These are phyloP conservation scores for Aschersonia sp. DNA, from an alignment of 2,329 filamentous ascomycete genomes.

Conservation along the genomic window DNA sequence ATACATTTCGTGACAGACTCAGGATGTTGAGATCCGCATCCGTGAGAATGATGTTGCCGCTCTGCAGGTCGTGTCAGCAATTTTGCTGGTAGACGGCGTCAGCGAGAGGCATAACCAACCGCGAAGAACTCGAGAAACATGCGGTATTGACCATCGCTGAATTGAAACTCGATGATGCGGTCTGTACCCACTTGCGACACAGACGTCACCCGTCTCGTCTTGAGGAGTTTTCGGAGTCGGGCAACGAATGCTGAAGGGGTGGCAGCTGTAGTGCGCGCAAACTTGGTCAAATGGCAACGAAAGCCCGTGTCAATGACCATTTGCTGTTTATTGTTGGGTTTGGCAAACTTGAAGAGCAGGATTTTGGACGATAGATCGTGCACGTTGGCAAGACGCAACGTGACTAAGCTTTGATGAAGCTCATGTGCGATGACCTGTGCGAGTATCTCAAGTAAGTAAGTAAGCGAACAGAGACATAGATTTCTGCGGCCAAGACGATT, in stretches of 20 bases:
- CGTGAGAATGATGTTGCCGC: constrained; percentile 87
- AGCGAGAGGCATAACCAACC: constrained; percentile 11
- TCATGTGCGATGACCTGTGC: constrained; percentile 82
- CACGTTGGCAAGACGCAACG: constrained; percentile 77
- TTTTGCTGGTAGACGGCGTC: neutral
- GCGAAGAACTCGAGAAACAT: constrained; percentile 95
- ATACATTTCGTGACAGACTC: constrained; percentile 64
- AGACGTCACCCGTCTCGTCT: constrained; percentile 69
- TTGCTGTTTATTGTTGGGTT: constrained; percentile 78
- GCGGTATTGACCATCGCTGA: constrained; percentile 80
- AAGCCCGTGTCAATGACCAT: constrained; percentile 91
- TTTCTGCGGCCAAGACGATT: neutral
- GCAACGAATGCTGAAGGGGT: constrained; percentile 77
- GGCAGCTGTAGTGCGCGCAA: constrained; percentile 72
- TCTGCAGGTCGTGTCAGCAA: constrained; percentile 18
- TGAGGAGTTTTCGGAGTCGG: constrained; percentile 73
- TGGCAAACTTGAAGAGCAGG: constrained; percentile 88
- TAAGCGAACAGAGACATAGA: neutral
- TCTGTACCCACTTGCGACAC: constrained; percentile 85
- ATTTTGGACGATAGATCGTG: constrained; percentile 95
- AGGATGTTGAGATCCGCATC: constrained; percentile 74
- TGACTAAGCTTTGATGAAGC: constrained; percentile 62
- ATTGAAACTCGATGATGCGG: constrained; percentile 79
- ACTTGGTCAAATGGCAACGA: constrained; percentile 85
- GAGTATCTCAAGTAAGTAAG: neutral